A percentile compares a stretch with the other conserved stretches of the same genome.
These are phyloP conservation scores for Alternaria longipes DNA, from an alignment of 2,329 filamentous ascomycete species.

Conservation along the genomic window DNA sequence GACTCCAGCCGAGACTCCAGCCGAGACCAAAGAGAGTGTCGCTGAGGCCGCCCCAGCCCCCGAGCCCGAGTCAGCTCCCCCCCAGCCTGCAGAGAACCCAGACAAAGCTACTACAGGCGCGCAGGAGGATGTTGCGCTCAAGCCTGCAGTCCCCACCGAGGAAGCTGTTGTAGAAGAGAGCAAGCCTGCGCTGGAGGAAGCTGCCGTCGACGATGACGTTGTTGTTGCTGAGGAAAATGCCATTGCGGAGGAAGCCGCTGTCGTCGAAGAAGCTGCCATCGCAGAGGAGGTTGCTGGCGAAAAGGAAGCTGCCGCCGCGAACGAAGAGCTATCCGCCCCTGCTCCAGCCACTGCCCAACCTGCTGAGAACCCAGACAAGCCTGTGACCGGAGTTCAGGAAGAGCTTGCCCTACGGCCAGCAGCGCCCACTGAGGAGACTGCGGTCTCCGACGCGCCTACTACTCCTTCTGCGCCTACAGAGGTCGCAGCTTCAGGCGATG, in stretches of 20 bases:
- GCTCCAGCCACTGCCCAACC: background rate
- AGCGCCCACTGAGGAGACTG: conserved; percentile 45
- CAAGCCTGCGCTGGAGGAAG: conserved; percentile 10
- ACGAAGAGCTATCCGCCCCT: background rate
- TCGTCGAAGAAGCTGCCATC: background rate
- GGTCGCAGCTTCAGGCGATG: conserved; percentile 30
- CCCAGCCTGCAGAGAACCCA: conserved; percentile 45
- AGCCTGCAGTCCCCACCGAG: conserved; percentile 52
- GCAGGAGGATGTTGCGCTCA: conserved; percentile 54
- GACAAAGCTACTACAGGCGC: conserved; percentile 57
- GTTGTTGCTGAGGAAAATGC: conserved; percentile 20
- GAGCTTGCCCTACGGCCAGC: conserved; percentile 53
- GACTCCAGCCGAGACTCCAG: conserved; percentile 1
- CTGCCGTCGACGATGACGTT: conserved; percentile 37
- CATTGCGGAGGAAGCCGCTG: conserved; percentile 24
- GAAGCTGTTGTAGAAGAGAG: conserved; percentile 50
- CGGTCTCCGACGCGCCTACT: conserved; percentile 44
- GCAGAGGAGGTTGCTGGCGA: conserved; percentile 3
- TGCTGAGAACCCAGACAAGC: conserved; percentile 56
- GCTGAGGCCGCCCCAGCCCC: conserved; percentile 7
- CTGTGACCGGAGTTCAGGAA: conserved; percentile 54
- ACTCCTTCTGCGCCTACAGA: conserved; percentile 46
- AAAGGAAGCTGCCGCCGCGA: background rate
- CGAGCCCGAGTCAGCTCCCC: background rate
- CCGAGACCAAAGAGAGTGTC: conserved; percentile 8